Base-by-base conservation (phyloP, 805 yeast genomes). In the baker's yeast (Saccharomyces cerevisiae) region DNA sequence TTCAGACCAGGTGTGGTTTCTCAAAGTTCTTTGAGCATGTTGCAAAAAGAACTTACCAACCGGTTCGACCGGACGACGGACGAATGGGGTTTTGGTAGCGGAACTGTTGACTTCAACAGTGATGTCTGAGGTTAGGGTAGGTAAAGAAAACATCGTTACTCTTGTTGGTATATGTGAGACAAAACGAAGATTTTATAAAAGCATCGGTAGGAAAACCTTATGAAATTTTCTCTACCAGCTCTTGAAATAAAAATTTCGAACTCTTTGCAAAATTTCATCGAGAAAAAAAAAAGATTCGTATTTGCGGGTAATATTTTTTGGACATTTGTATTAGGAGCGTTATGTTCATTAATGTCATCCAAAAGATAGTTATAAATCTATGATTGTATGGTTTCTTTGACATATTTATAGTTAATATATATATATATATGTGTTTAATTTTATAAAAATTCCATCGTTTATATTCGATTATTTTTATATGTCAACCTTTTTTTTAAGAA, bases 1-100 rank as follows among this genome's bases (percentile, higher is more conserved):
- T 75, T 94, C 98, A 53, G 97, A 89, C 96, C 97, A 94, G 50
- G 98, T 89, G 76, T 96, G 97, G 71, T 96, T 96, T 76, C 96
- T 84, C 64, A 91, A 79, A 53, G 95, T 82, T 79, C 99, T 87
- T 62, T 96, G 84, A 55, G 98, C 98, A 69, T 94, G 99, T 51
- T 97, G 97, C 64, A 94, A 77, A 77, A 91, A 94, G 70, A 81
- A 87, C 58, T 95, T 92, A 54, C 99, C 99, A 61, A 92, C 97
- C 41, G 99, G 98, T 76, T 94, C 99, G 59, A 91, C 78, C 56
- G 92, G 85, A 71, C 96, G 86, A 63, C 86, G 85, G 49, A 79
- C 78, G 49, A 90, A 78, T 26, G 81, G 79, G 49, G 86, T 66
- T 70, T 76, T 81, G 54, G 76, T 74, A 59, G 80, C 72, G 51